A percentile compares a stretch with the other conserved stretches of the same genome.
These are phyloP conservation scores for Sechiopsis laciniata DNA, from an alignment of 306 rosid species.

Conservation along the genomic window DNA sequence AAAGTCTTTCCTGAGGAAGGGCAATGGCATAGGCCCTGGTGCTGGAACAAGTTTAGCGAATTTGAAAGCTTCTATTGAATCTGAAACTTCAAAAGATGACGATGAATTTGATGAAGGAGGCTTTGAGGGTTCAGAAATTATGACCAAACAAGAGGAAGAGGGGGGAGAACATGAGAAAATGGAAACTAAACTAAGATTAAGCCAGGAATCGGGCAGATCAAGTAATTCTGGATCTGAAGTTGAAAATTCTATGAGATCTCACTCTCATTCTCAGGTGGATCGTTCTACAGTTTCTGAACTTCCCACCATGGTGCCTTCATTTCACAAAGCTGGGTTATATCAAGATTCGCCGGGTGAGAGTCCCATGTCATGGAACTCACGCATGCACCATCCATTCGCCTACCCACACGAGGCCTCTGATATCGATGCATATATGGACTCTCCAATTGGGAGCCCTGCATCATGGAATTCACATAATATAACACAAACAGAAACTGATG, in stretches of 20 bases:
- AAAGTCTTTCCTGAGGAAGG: constrained; percentile 58
- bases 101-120: constrained; percentile 57
- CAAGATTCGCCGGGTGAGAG: constrained; percentile 90
- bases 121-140: constrained; percentile 54
- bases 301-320: constrained; percentile 48
- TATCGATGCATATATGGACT: constrained; percentile 77
- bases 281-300: constrained; percentile 57
- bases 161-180: constrained; percentile 47
- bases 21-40: constrained; percentile 51
- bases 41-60: constrained; percentile 41
- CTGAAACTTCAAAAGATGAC: constrained; percentile 42
- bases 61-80: constrained; percentile 56
- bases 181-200: constrained; percentile 42
- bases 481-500: constrained; percentile 70
- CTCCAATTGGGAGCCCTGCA: constrained; percentile 95
- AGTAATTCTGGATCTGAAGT: constrained; percentile 74
- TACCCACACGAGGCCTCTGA: constrained; percentile 82
- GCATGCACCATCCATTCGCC: constrained; percentile 58
- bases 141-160: constrained; percentile 39
- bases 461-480: constrained; percentile 87
- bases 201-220: constrained; percentile 65
- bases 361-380: constrained; percentile 87
- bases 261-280: constrained; percentile 63
- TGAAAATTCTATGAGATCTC: constrained; percentile 58
- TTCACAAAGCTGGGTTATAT: constrained; percentile 50